These are phyloP conservation scores for Nemania sp. DNA, from an alignment of 2,329 filamentous ascomycete species.

Conservation along the genomic window DNA sequence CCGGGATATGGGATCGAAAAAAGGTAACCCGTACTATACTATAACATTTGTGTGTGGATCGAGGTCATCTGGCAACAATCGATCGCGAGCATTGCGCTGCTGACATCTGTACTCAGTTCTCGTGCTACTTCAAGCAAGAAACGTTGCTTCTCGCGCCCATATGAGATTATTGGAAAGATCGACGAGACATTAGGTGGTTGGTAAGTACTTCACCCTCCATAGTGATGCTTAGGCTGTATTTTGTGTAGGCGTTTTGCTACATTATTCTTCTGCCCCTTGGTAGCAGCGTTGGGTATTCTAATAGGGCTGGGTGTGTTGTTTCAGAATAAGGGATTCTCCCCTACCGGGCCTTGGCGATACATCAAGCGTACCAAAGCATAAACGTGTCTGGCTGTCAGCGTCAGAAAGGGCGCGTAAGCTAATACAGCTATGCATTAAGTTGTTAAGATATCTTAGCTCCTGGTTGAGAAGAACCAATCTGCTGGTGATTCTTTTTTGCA, in stretches of 20 bases:
- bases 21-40: background rate
- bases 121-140: conserved; percentile 20
- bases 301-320: conserved; percentile 33
- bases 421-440: background rate
- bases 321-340: conserved; percentile 35
- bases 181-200: conserved; percentile 33
- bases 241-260: no score
- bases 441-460: no score
- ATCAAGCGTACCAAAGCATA: background rate
- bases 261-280: no score
- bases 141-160: conserved; percentile 12
- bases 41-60: conserved; percentile 7
- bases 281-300: conserved; percentile 11
- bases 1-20: background rate
- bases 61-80: conserved; percentile 17
- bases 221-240: no score
- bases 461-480: no score
- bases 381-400: background rate
- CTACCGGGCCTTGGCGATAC: conserved; percentile 27
- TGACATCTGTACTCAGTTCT: conserved; percentile 18
- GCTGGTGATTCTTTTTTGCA: no score
- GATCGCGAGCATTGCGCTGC: conserved; percentile 10
- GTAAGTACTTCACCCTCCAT: no score
- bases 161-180: conserved; percentile 23
- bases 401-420: background rate